phyloP scores from a whole-genome alignment of 768 basidiomycete species.

The Hypsizygus marmoreus region DNA sequence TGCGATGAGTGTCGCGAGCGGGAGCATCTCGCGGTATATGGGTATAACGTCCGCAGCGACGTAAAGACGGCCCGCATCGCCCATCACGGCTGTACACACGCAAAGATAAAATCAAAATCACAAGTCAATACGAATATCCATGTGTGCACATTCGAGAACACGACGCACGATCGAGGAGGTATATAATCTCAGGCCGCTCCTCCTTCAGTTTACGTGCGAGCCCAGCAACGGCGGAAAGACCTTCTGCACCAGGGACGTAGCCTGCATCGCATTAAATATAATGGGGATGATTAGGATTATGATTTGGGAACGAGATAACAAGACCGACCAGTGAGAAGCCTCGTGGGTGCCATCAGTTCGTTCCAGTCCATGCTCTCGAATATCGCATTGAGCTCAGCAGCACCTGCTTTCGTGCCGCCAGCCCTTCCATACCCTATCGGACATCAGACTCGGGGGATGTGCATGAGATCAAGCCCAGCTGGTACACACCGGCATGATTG shows the following conservation, averaged over 20 bases:
- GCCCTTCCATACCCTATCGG: slow-evolving; percentile 76
- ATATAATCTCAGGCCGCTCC: slow-evolving; percentile 64
- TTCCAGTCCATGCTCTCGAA: slow-evolving; percentile 76
- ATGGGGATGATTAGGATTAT: not conserved
- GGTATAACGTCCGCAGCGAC: slow-evolving; percentile 87
- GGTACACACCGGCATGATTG: slow-evolving; percentile 77
- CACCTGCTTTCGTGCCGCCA: slow-evolving; percentile 78
- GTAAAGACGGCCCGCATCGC: slow-evolving; percentile 88
- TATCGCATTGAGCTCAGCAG: slow-evolving; percentile 74
- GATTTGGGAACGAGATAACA: not conserved
- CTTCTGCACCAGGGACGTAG: slow-evolving; percentile 85
- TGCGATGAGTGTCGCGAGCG: slow-evolving; percentile 90
- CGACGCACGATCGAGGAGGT: slow-evolving; percentile 87
- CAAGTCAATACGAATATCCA: not conserved
- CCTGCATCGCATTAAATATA: slow-evolving; percentile 41
- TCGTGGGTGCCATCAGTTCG: slow-evolving; percentile 67
- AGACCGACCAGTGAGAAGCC: slow-evolving; percentile 76
- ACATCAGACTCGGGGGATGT: slow-evolving; percentile 1
- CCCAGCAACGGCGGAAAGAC: slow-evolving; percentile 64
- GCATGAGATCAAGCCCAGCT: not conserved
- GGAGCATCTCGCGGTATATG: slow-evolving; percentile 77
- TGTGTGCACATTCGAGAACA: not conserved
- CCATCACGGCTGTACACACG: slow-evolving; percentile 76
- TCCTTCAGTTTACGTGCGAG: slow-evolving; percentile 63
- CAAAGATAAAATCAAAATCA: not conserved